phyloP scores from a whole-genome alignment of 139 green algal species.

The Prasinococcaceae sp. region DNA sequence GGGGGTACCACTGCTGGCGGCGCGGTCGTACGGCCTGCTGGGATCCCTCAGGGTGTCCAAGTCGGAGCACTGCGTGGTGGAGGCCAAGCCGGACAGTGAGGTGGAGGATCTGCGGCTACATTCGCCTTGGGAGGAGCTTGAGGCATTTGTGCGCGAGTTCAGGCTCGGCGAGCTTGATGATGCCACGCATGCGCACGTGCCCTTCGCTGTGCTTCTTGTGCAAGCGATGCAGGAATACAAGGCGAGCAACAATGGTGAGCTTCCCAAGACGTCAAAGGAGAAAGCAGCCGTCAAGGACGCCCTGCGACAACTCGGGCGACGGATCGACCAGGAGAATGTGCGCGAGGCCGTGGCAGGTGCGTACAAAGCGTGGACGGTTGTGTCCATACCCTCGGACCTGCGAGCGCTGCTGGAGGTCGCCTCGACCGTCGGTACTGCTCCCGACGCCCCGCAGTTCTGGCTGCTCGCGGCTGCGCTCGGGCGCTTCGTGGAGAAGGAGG shows the following conservation, averaged over 20 bases:
- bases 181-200: constrained; percentile 60
- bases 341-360: constrained; percentile 65
- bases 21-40: constrained; percentile 63
- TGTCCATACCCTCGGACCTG: too few species aligned
- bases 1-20: constrained; percentile 49
- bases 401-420: constrained; percentile 18
- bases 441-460: constrained; percentile 15
- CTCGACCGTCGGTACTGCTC: neutral
- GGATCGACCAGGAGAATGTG: constrained; percentile 83
- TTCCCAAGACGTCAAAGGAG: constrained; percentile 41
- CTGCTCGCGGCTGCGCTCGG: constrained; percentile 20
- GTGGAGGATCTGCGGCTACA: constrained; percentile 69
- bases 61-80: constrained; percentile 70
- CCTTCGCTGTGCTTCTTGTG: constrained; percentile 33
- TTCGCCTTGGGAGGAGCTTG: constrained; percentile 68
- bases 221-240: constrained; percentile 19
- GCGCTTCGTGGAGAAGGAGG: constrained; percentile 27
- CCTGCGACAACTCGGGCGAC: constrained; percentile 15
- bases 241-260: constrained; percentile 19
- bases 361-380: constrained; percentile 63
- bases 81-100: constrained; percentile 77
- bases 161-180: constrained; percentile 62
- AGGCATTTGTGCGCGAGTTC: constrained; percentile 31
- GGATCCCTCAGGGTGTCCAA: constrained; percentile 28
- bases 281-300: constrained; percentile 51